These are phyloP conservation scores for Tulasnella sp. DNA, from an alignment of 768 basidiomycete genomes.

Conservation along the genomic window DNA sequence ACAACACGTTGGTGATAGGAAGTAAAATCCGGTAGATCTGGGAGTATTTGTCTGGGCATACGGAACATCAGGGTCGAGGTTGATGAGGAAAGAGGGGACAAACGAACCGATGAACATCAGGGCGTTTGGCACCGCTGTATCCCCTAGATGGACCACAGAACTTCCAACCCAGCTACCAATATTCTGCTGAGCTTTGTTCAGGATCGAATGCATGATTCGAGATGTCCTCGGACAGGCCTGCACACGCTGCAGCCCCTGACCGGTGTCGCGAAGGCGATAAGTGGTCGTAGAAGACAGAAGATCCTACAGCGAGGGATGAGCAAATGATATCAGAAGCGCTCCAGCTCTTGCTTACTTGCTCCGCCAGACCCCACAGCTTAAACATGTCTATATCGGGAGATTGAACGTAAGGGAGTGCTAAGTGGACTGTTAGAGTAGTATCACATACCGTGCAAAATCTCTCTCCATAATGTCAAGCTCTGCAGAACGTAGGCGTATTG, in stretches of 20 bases:
- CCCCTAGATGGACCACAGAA: conserved; percentile 66
- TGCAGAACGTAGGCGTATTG: conserved; percentile 81
- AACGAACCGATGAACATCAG: conserved; percentile 66
- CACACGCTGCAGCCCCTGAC: conserved; percentile 84
- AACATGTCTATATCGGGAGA: conserved; percentile 57
- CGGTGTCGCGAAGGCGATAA: conserved; percentile 79
- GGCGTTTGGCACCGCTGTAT: conserved; percentile 75
- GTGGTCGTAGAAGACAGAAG: conserved; percentile 61
- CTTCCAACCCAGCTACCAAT: conserved; percentile 80
- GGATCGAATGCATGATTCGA: conserved; percentile 81
- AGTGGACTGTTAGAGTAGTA: neutral
- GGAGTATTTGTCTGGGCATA: conserved; percentile 62
- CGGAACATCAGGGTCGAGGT: neutral
- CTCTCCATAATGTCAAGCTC: conserved; percentile 78
- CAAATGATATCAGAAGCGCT: too few species aligned
- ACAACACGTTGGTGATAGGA: conserved; percentile 73
- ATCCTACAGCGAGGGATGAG: conserved; percentile 34
- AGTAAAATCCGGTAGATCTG: conserved; percentile 85
- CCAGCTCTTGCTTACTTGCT: conserved; percentile 31
- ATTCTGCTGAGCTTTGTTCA: conserved; percentile 70
- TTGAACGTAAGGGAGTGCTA: neutral
- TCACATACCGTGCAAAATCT: conserved; percentile 64
- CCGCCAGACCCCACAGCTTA: conserved; percentile 71
- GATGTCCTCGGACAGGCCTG: conserved; percentile 80
- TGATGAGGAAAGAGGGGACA: neutral